Evolutionary conservation across 2,329 filamentous ascomycete genomes (phyloP), one percentile per base, ranked within the genome.

Genomic region (Calonectria hongkongensis): DNA sequence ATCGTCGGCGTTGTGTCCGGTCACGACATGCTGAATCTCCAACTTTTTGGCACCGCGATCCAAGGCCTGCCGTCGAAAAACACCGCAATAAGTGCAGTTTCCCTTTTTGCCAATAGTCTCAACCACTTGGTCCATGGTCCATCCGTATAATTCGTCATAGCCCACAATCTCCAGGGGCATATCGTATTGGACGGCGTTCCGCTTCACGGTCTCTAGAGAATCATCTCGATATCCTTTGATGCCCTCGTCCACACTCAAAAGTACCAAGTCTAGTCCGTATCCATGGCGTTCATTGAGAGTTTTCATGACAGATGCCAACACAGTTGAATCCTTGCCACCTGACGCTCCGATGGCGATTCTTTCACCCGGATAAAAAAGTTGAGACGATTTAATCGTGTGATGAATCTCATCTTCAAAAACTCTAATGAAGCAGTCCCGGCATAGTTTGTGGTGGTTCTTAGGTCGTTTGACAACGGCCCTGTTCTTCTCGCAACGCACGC

Each of bases 101-200:
- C 96, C 96, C 84, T 98, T 98, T 87, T 98, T 98, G 16, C 97
- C 97, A 64, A 99, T 94, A 60, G 96, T 95, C 80, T 96, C 94
- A 4, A 99, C 97, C 12, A 99, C 97, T 81, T 98, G 95, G 81
- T 99, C 97, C 97, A 99, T 99, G 1, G 96, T 98, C 97, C 97
- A 99, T 10, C 96, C 97, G 83, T 99, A 99, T 12, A 99, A 88
- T 80, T 98, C 94, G 67, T 93, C 93, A 80, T 99, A 99, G 63
- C 96, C 95, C 63, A 99, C 92, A 69, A 99, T 98, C 79, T 95
- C 94, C 62, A 99, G 87, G 0, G 94, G 92, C 93, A 99, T 97
- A 1, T 93, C 92, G 85, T 98, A 98, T 84, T 98, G 95, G 15
- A 90, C 84, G 0, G 96, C 94, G 84, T 99, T 98, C 72, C 96